Percentiles rank a stretch among this genome's conserved stretches.
Evolutionary conservation across 2,329 filamentous ascomycete genomes (phyloP).

Genomic region (Penicillium polonicum): DNA sequence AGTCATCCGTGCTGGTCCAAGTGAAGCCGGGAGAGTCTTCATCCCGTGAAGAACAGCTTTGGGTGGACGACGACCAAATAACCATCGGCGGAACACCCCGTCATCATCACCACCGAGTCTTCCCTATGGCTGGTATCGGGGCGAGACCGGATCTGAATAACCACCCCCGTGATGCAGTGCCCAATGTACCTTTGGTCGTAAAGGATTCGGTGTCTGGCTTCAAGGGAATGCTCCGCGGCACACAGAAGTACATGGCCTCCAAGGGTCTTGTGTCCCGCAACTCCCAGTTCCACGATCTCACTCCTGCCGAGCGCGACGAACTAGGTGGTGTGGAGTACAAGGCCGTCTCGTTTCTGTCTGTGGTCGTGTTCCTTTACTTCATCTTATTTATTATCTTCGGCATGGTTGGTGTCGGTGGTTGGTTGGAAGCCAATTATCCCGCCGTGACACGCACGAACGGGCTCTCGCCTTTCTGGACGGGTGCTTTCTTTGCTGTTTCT

Average conservation of each 20-base stretch:
- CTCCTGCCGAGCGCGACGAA: conserved; percentile 42
- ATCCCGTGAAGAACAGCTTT: conserved; percentile 16
- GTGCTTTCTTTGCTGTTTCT: conserved; percentile 53
- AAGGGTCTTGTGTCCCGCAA: conserved; percentile 45
- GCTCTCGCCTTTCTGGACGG: conserved; percentile 50
- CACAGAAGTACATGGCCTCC: conserved; percentile 34
- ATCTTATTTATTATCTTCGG: conserved; percentile 49
- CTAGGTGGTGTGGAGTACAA: conserved; percentile 47
- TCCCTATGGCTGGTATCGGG: conserved; percentile 38
- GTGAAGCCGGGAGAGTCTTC: conserved; percentile 2
- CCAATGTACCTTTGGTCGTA: conserved; percentile 19
- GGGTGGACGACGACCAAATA: conserved; percentile 34
- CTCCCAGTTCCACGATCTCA: conserved; percentile 51
- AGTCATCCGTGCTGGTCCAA: conserved; percentile 5
- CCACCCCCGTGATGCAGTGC: conserved; percentile 32
- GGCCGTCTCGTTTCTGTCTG: conserved; percentile 37
- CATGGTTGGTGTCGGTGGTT: conserved; percentile 48
- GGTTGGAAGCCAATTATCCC: conserved; percentile 45
- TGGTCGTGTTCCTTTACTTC: conserved; percentile 48
- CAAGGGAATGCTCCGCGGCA: conserved; percentile 27
- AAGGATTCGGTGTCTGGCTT: conserved; percentile 21
- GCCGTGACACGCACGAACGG: conserved; percentile 46
- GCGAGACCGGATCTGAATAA: conserved; percentile 36
- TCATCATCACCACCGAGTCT: conserved; percentile 30
- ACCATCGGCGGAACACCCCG: conserved; percentile 24